Percentiles rank a stretch among this genome's conserved stretches.
Evolutionary conservation across 78 protist genomes (phyloP).

Genomic region (Dictyostelium discoideum): DNA sequence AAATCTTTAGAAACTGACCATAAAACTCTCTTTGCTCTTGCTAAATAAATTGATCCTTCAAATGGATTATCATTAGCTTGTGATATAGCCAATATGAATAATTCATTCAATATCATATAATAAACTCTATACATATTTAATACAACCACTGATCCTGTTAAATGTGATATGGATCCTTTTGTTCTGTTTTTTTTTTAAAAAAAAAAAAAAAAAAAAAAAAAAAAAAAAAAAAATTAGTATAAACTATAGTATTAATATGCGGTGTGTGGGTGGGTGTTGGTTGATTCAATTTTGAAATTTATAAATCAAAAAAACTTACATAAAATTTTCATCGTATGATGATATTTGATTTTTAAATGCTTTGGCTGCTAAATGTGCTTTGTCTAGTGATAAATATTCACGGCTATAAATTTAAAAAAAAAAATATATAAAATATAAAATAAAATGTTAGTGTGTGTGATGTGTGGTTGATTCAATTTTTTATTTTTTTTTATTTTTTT

Average conservation of each 20-base stretch:
- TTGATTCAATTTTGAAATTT: no score
- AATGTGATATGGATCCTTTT: constrained; percentile 41
- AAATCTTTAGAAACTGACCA: constrained; percentile 35
- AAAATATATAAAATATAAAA: background rate
- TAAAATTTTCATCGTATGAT: constrained; percentile 33
- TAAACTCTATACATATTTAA: constrained; percentile 77
- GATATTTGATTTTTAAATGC: constrained; percentile 69
- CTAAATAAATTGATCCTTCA: constrained; percentile 70
- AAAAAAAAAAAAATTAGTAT: background rate
- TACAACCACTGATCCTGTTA: constrained; percentile 62
- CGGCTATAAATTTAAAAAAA: constrained; percentile 4
- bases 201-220: no score
- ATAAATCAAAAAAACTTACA: constrained; percentile 15
- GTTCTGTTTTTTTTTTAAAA: background rate
- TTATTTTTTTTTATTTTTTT: background rate
- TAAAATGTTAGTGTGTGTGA: background rate
- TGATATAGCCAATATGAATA: constrained; percentile 60
- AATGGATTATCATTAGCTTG: constrained; percentile 78
- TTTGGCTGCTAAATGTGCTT: constrained; percentile 43
- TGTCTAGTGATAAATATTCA: constrained; percentile 60
- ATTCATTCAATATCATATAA: constrained; percentile 59
- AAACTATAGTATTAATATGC: no score
- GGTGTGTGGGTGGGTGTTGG: no score
- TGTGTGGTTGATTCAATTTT: background rate
- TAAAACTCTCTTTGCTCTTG: constrained; percentile 41